phyloP scores from a whole-genome alignment of 345 rosid species.

The Ceriops zippeliana region DNA sequence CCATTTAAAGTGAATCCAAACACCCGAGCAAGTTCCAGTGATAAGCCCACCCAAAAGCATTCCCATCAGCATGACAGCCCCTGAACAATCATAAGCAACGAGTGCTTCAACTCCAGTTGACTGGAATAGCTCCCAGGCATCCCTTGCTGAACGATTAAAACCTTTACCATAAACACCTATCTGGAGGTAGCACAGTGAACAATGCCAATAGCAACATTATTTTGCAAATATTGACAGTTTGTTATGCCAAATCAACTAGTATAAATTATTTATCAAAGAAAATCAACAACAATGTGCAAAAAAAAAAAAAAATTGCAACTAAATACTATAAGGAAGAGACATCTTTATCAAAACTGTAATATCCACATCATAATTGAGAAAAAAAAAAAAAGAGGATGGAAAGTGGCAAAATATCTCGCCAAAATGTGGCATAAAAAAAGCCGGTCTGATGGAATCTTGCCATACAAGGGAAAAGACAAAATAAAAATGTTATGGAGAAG shows the following conservation, averaged over 20 bases:
- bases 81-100: conserved; percentile 92
- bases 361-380: background rate
- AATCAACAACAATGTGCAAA: background rate
- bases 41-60: conserved; percentile 85
- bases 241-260: background rate
- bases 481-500: too few species aligned
- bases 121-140: conserved; percentile 96
- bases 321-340: background rate
- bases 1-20: conserved; percentile 76
- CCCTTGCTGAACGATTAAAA: conserved; percentile 91
- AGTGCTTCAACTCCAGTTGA: conserved; percentile 98
- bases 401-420: background rate
- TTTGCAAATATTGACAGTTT: background rate
- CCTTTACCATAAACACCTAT: conserved; percentile 91
- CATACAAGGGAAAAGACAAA: background rate
- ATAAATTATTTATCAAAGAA: too few species aligned
- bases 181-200: conserved; percentile 35
- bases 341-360: background rate
- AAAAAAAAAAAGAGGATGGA: too few species aligned
- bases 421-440: background rate
- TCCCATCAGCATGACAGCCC: conserved; percentile 92
- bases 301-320: conserved; percentile 4
- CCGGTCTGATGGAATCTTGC: background rate
- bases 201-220: conserved; percentile 5
- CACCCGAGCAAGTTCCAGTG: conserved; percentile 76